Evolutionary conservation across 1,284 basidiomycete species (phyloP).

Genomic region (Leccinum variabile): DNA sequence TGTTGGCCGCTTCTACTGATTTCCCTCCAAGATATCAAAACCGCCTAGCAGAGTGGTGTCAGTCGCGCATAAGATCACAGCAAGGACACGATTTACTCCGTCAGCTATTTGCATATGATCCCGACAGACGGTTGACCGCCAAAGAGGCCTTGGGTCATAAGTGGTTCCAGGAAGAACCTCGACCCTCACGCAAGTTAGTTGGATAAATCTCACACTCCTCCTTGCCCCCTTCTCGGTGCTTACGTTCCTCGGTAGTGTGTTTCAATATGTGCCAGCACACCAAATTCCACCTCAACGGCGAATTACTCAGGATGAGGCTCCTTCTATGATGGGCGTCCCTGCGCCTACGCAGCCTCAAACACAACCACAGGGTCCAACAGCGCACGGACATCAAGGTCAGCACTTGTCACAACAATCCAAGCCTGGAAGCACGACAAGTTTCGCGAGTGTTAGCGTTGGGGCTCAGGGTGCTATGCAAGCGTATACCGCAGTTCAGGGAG

Average conservation of each 20-base stretch:
- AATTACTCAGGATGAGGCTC: constrained; percentile 77
- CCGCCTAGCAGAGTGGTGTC: constrained; percentile 79
- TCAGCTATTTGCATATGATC: constrained; percentile 87
- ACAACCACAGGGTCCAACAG: constrained; percentile 38
- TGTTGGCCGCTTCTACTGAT: constrained; percentile 2
- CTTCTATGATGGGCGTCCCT: constrained; percentile 69
- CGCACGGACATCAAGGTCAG: constrained; percentile 41
- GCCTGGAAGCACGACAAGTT: constrained; percentile 49
- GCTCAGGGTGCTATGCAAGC: constrained; percentile 37
- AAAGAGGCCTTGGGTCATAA: constrained; percentile 78
- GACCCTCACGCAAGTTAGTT: constrained; percentile 70
- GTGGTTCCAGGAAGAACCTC: constrained; percentile 80
- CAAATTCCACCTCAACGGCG: constrained; percentile 73
- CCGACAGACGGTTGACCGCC: constrained; percentile 82
- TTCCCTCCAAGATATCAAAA: constrained; percentile 54
- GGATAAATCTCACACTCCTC: constrained; percentile 2
- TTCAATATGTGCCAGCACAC: constrained; percentile 50
- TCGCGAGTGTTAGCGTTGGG: constrained; percentile 51
- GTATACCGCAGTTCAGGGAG: constrained; percentile 35
- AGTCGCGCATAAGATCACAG: constrained; percentile 56
- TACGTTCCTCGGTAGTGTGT: constrained; percentile 48
- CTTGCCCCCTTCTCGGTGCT: constrained; percentile 6
- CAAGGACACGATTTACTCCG: constrained; percentile 83
- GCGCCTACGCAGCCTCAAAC: constrained; percentile 42
- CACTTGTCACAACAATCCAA: constrained; percentile 47